Evolutionary conservation across 2,329 filamentous ascomycete species (phyloP).

Genomic region (Pestalotiopsis sp.): DNA sequence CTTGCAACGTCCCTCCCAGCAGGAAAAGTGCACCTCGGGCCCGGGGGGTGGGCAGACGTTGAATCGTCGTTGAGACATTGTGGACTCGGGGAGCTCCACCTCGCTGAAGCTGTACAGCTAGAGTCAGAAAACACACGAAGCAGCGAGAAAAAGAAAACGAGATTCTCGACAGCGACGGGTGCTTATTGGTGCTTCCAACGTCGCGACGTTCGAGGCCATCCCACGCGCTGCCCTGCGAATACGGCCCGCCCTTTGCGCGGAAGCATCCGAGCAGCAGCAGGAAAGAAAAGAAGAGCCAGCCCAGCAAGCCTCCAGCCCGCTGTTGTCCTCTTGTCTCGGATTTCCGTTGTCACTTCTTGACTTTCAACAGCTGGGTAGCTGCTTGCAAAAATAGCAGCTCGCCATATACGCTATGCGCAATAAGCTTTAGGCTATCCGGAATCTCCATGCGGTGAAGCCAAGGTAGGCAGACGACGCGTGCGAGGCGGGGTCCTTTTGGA

Average conservation of each 20-base stretch:
- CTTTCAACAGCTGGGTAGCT: background rate
- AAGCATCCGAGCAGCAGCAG: background rate
- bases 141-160: background rate
- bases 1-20: background rate
- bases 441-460: background rate
- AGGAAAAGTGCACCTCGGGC: too few species aligned
- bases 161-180: too few species aligned
- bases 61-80: background rate
- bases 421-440: background rate
- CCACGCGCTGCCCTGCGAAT: background rate
- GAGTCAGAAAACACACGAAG: background rate
- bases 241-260: background rate
- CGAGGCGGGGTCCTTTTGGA: background rate
- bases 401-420: background rate
- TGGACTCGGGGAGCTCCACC: background rate
- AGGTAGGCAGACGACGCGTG: background rate
- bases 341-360: slow-evolving; percentile 2
- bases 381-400: background rate
- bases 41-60: background rate
- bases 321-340: background rate
- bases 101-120: background rate
- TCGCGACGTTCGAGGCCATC: background rate
- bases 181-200: too few species aligned
- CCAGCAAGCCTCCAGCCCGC: background rate
- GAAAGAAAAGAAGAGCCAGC: background rate